Base-by-base conservation (phyloP, 1,284 basidiomycete species). In the Takashimella koratensis region DNA sequence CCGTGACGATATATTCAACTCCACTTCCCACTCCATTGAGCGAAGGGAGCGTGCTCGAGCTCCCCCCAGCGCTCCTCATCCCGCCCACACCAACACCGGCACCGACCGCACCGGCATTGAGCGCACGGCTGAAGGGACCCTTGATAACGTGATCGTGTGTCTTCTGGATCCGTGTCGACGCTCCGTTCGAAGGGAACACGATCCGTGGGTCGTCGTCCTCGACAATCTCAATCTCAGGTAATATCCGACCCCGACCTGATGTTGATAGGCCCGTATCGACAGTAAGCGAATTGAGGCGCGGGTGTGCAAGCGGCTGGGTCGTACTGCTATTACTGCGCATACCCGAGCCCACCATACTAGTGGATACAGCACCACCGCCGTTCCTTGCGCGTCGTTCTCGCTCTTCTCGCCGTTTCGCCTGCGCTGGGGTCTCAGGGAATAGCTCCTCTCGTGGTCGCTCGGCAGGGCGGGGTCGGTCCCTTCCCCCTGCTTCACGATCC, bases 191-290 rank as follows among this genome's bases (percentile, higher is more conserved):
- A 20, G 68, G 69, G 53, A 74, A 64, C 41, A 74, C 44, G 47
- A 74, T 66, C 12, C 72, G 59, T 10, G 72, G 72, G 60, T 74
- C 72, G 51, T 74, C 72, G 59, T 60, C 73, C 51, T 66, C 71
- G 27, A 75, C 67, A 45, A 75, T 73, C 54, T 73, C 67, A 42
- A 75, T 75, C 46, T 73, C 71, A 23, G 73, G 73, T 25, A 74
- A 53, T 12, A 70, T 57, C 11, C 71, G 53, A 20, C 59, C 62
- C 10, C 61, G 55, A 8, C 57, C 58, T 25, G 46, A 47, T 19
- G 47, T 36, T 3, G 63, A 54, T 2, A 60, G 43, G 5, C 48
- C 46, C 4, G 60, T 62, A 26, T 67, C 62, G n/a, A 65, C 48
- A 11, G 54, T 58, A 10, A 68, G 51, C 47, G 54, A 49, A 19